A percentile compares a stretch with the other conserved stretches of the same genome.
These are phyloP conservation scores for Fraxinus velutina DNA, from an alignment of 305 asterid genomes.

Conservation along the genomic window DNA sequence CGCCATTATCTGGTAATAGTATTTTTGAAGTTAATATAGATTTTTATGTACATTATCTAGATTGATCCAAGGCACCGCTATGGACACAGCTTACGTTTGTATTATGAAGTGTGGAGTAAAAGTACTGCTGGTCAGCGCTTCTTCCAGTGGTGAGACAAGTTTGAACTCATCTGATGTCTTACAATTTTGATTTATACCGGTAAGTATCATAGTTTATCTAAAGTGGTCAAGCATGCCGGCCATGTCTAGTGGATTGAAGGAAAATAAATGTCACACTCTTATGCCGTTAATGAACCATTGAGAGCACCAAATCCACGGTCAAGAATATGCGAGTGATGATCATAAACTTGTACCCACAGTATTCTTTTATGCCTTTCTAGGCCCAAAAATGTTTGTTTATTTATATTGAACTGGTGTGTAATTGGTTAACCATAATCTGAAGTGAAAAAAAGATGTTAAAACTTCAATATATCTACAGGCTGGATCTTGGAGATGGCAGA, in stretches of 20 bases:
- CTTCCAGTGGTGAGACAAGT: slow-evolving; percentile 72
- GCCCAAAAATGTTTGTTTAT: too few species aligned
- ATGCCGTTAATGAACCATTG: neutral
- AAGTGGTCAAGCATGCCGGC: slow-evolving; percentile 20
- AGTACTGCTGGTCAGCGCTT: slow-evolving; percentile 80
- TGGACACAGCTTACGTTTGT: slow-evolving; percentile 76
- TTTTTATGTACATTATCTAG: slow-evolving; percentile 25
- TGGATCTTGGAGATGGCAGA: slow-evolving; percentile 73
- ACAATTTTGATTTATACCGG: neutral
- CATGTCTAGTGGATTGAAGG: neutral
- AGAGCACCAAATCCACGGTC: too few species aligned
- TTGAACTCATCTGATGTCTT: slow-evolving; percentile 6
- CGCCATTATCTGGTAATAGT: neutral
- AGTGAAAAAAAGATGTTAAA: neutral
- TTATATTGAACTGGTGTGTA: neutral
- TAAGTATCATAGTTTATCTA: neutral
- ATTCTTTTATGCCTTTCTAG: too few species aligned
- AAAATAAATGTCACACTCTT: neutral
- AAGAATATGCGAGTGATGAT: too few species aligned
- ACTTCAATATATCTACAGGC: slow-evolving; percentile 34
- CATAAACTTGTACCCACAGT: too few species aligned
- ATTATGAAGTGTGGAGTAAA: slow-evolving; percentile 75
- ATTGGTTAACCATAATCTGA: neutral
- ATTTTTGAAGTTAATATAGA: neutral
- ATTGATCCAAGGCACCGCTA: slow-evolving; percentile 94